Percentiles rank a stretch among this genome's conserved stretches.
These are phyloP conservation scores for Lasiosphaeria ovina DNA, from an alignment of 495 filamentous ascomycete species.

Conservation along the genomic window DNA sequence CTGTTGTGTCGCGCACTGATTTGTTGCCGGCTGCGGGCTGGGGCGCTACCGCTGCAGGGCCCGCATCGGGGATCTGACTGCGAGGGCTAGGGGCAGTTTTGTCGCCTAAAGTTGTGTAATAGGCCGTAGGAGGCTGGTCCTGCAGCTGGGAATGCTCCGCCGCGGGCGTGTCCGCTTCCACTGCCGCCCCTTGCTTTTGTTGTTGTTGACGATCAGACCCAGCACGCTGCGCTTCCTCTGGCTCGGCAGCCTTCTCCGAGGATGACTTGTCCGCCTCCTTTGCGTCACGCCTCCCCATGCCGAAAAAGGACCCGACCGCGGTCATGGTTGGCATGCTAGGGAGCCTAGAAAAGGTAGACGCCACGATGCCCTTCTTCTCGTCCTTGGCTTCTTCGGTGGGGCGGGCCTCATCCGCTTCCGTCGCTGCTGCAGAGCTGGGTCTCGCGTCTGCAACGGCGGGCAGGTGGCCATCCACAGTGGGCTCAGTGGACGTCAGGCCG, in stretches of 20 bases:
- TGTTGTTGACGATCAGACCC: slow-evolving; percentile 5
- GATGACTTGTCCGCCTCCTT: not conserved
- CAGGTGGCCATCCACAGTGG: slow-evolving; percentile 2
- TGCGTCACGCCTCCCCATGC: slow-evolving; percentile 16
- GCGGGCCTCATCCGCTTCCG: not conserved
- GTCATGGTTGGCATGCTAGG: slow-evolving; percentile 20
- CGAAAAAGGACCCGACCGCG: slow-evolving; percentile 25
- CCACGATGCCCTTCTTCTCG: slow-evolving; percentile 20
- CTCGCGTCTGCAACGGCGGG: slow-evolving; percentile 6
- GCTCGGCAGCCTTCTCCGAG: slow-evolving; percentile 10
- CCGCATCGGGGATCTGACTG: slow-evolving; percentile 20
- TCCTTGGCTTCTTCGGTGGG: slow-evolving; percentile 1
- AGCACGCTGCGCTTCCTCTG: slow-evolving; percentile 8
- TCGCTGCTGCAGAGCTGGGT: not conserved
- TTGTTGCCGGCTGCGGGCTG: slow-evolving; percentile 25
- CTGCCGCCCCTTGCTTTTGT: slow-evolving; percentile 8
- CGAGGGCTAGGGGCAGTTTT: not conserved
- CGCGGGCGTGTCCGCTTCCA: slow-evolving; percentile 13
- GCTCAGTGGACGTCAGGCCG: slow-evolving; percentile 7
- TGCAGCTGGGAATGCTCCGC: not conserved
- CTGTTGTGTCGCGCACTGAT: slow-evolving; percentile 32
- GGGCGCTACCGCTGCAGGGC: slow-evolving; percentile 24
- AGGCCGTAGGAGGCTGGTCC: too few relatives aligned
- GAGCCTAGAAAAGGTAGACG: slow-evolving; percentile 18
- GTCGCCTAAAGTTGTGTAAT: too few relatives aligned